Base-by-base conservation (phyloP, 2,329 filamentous ascomycete species). In the Fusarium albosuccineum region DNA sequence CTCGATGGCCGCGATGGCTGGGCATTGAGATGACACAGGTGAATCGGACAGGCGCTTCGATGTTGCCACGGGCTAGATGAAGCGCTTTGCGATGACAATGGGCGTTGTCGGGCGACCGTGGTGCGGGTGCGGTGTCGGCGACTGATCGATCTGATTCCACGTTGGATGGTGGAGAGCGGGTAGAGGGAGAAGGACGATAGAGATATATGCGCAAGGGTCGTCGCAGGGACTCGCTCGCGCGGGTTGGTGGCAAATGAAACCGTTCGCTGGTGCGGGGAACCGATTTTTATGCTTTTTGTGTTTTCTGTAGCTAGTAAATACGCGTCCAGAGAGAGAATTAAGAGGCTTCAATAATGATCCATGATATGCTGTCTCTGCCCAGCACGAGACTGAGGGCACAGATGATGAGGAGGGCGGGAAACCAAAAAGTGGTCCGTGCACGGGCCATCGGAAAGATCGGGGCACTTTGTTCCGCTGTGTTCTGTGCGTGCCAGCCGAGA, bases 381-480 rank as follows among this genome's bases (percentile, higher is more conserved):
- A 53, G 59, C 56, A 60, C 39, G 49, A 55, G 57, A 45, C 63
- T 52, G 55, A 59, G 56, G 53, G 53, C 46, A 69, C 54, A 68
- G 66, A 44, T 39, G 53, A 40, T 42, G 41, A 40, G 49, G 30
- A 63, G 66, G 66, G 68, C 39, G 60, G 53, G 64, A 61, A 42
- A 53, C 34, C 56, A 44, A 39, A 9, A 16, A 6, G 9, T 70
- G 71, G 66, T 59, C 71, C 60, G 71, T 71, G 71, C 71, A 39
- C 44, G 6, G 7, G 9, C 26, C 33, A 48, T 68, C 66, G 70
- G 72, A 72, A 64, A 9, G 45, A 59, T 36, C 64, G 70, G 71
- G 40, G 56, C 11, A 69, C 61, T 66, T 74, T 74, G 60, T 64
- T 73, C 71, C 71, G 71, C 54, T 59, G 33, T 33, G 37, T 49